These are phyloP conservation scores for Rhytidiadelphus loreus DNA, from an alignment of 225 moss, liverwort and hornwort species.

Conservation along the genomic window DNA sequence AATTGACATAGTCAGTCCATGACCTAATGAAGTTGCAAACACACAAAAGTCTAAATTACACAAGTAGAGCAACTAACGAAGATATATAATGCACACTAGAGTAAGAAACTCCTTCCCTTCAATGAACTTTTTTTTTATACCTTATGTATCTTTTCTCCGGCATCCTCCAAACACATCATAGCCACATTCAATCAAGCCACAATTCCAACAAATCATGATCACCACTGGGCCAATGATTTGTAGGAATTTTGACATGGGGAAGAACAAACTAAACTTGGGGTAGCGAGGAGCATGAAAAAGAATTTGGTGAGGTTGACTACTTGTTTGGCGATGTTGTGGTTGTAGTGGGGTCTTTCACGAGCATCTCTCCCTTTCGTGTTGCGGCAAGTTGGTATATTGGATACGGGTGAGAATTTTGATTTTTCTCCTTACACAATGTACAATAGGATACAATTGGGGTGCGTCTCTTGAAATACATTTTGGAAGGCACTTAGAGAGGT, in stretches of 20 bases:
- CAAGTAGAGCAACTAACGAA: no score
- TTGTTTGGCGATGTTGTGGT: not conserved
- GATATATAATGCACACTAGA: no score
- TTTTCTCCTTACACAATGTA: not conserved
- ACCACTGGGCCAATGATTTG: not conserved
- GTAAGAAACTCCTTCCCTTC: no score
- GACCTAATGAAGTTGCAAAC: no score
- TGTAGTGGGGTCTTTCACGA: fast-evolving
- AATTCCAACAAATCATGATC: not conserved
- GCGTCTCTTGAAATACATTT: not conserved
- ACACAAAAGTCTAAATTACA: no score
- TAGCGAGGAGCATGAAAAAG: no score
- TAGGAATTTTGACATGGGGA: not conserved
- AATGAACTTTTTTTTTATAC: no score
- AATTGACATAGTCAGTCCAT: not conserved
- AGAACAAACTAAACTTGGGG: not conserved
- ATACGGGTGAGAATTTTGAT: not conserved
- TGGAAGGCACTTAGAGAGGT: no score
- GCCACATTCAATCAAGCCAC: not conserved
- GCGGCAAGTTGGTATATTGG: fast-evolving
- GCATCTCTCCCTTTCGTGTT: fast-evolving
- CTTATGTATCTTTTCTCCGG: no score
- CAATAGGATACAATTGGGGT: fast-evolving
- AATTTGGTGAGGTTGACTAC: not conserved
- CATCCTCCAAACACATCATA: not conserved